These are phyloP conservation scores for Xylaria scruposa DNA, from an alignment of 495 filamentous ascomycete species.

Conservation along the genomic window DNA sequence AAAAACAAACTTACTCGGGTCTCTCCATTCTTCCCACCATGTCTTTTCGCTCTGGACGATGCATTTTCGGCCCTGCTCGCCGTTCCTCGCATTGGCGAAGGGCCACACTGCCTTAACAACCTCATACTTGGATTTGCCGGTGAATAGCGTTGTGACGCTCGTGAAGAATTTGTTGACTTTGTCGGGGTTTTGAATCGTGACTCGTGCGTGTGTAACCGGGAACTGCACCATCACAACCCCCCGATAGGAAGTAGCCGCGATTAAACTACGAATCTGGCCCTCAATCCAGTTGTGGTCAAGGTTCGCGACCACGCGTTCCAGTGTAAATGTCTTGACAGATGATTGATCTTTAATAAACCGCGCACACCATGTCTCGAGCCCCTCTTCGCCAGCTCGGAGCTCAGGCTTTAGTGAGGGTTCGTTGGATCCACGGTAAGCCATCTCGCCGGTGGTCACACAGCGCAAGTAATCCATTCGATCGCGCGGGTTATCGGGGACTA, in stretches of 20 bases:
- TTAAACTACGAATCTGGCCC: conserved; percentile 55
- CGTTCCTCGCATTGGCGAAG: conserved; percentile 49
- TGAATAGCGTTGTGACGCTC: conserved; percentile 48
- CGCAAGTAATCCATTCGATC: conserved; percentile 60
- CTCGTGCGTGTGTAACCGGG: conserved; percentile 55
- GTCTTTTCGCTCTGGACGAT: conserved; percentile 59
- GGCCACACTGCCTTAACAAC: conserved; percentile 59
- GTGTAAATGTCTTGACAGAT: conserved; percentile 55
- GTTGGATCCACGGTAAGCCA: conserved; percentile 54
- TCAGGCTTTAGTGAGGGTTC: conserved; percentile 48
- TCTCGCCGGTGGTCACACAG: conserved; percentile 54
- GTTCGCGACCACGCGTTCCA: conserved; percentile 58
- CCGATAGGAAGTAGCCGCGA: conserved; percentile 53
- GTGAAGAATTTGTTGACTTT: conserved; percentile 53
- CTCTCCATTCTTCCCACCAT: conserved; percentile 61
- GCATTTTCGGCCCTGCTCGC: conserved; percentile 48
- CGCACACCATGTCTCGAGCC: conserved; percentile 57
- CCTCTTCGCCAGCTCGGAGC: conserved; percentile 39
- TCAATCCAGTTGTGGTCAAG: conserved; percentile 59
- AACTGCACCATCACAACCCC: conserved; percentile 58
- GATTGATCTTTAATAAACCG: conserved; percentile 55
- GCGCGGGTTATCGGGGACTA: conserved; percentile 48
- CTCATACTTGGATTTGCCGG: conserved; percentile 55
- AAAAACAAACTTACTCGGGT: conserved; percentile 37
- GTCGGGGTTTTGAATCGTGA: conserved; percentile 58